phyloP scores from a whole-genome alignment of 257 asterid species.

The Agastache rugosa region DNA sequence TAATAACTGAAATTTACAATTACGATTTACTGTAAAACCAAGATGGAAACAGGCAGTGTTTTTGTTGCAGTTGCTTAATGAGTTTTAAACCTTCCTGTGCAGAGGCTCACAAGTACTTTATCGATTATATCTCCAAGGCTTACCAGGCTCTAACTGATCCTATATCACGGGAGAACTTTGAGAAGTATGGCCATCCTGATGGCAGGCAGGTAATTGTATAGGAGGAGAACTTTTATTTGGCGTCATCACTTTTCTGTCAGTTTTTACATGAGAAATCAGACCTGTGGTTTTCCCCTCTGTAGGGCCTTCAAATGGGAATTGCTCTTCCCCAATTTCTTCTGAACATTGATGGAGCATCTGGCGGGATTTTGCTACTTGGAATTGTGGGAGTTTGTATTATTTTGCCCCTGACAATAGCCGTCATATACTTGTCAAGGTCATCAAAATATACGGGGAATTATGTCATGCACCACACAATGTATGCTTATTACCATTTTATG shows the following conservation, averaged over 20 bases:
- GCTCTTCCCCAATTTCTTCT: constrained; percentile 96
- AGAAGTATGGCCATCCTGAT: constrained; percentile 99
- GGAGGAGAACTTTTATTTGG: constrained; percentile 21
- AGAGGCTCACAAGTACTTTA: constrained; percentile 92
- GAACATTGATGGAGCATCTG: constrained; percentile 92
- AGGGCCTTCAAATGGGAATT: constrained; percentile 99
- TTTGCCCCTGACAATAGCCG: constrained; percentile 87
- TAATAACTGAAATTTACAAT: constrained; percentile 37
- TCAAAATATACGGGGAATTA: constrained; percentile 96
- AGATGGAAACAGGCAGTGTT: constrained; percentile 24
- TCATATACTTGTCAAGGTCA: constrained; percentile 89
- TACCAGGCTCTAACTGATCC: constrained; percentile 99
- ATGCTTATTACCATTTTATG: constrained; percentile 91
- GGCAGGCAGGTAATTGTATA: constrained; percentile 86
- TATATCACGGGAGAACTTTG: constrained; percentile 91
- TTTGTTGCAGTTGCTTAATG: constrained; percentile 35
- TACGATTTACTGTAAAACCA: constrained; percentile 24
- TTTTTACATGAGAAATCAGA: constrained; percentile 29
- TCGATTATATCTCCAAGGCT: constrained; percentile 94
- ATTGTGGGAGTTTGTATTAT: constrained; percentile 97
- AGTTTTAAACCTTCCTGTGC: constrained; percentile 42
- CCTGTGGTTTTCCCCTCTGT: constrained; percentile 27
- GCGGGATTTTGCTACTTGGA: constrained; percentile 91
- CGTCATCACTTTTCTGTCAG: constrained; percentile 27
- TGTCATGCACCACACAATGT: constrained; percentile 95